Evolutionary conservation across 2,329 filamentous ascomycete species (phyloP), one percentile per base, ranked within the genome.

Genomic region (Hypoxylon sp.): DNA sequence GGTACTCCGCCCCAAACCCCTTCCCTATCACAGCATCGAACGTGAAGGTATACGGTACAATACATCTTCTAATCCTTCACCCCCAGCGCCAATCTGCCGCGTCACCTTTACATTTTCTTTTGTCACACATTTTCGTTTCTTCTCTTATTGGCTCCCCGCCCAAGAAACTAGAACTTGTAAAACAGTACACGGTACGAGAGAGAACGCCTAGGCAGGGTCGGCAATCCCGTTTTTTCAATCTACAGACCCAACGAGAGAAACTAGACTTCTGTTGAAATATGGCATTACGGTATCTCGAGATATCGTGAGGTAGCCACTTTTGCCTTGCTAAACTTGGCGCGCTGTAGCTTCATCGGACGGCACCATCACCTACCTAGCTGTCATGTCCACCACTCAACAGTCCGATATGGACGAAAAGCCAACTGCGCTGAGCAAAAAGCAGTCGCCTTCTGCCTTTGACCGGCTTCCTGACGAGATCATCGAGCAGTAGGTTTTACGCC

Each of bases 391-490:
- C 34, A 53, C 49, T 19, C 51, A 65, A 45, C 45, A 36, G 53
- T 61, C 59, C 56, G 25, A 30, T 23, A 49, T 62, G 60, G 63
- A 70, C 59, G 60, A 71, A 43, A 75, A 75, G 59, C 53, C 59
- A 34, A 58, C 57, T 19, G 48, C 58, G 48, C 30, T 61, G 5
- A 23, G 62, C 52, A 36, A 32, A 23, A 61, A 61, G 38, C 59
- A 56, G 56, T 49, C 67, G 25, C 70, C 72, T 17, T 76, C 80
- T 30, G 82, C 84, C 34, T 88, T 91, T 72, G 82, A 86, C 36
- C 83, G 81, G 49, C 81, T 92, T 10, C 90, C 90, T 5, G 87
- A 90, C 77, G 89, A 91, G 77, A 91, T 92, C 65, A 90, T 92
- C 72, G 82, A 90, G 75, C 88, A 91, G 90, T 91, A 80, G 78